Percentiles rank a stretch among this genome's conserved stretches.
phyloP scores from a whole-genome alignment of 139 green algal genomes.

The Chlorella sp. region DNA sequence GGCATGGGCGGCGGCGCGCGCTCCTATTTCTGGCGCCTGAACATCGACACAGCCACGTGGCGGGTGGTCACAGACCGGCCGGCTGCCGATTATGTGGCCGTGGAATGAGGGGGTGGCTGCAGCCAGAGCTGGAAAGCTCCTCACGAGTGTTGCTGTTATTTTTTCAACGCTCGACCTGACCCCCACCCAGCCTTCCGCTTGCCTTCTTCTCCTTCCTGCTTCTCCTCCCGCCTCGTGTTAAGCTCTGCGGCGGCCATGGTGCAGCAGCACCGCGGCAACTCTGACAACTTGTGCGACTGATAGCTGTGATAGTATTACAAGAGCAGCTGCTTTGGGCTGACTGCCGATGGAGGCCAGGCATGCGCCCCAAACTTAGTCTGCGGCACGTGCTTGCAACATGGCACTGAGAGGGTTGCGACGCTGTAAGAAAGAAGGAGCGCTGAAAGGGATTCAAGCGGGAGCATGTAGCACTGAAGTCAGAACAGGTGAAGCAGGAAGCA shows the following conservation, averaged over 20 bases:
- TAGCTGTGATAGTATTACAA: no score
- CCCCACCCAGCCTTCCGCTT: no score
- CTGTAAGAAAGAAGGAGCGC: neutral
- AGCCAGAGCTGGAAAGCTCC: neutral
- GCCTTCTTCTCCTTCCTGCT: no score
- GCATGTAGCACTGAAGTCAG: neutral
- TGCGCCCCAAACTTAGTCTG: neutral
- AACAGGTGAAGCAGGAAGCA: no score
- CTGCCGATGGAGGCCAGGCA: no score
- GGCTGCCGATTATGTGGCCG: neutral
- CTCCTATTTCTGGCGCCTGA: slow-evolving; percentile 29
- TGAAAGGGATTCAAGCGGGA: neutral
- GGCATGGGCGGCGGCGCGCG: neutral
- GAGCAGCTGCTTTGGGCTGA: no score
- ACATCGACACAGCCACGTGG: slow-evolving; percentile 1
- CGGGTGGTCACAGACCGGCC: slow-evolving; percentile 27
- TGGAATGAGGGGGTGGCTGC: slow-evolving; percentile 1
- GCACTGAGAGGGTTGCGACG: neutral
- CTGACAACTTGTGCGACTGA: no score
- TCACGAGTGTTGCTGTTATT: no score
- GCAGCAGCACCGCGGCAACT: neutral
- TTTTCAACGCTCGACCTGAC: no score
- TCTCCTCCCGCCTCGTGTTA: neutral
- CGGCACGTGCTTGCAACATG: neutral
- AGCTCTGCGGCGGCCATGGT: neutral